phyloP scores from a whole-genome alignment of 2,329 filamentous ascomycete species.

The Elsinoe fawcettii region DNA sequence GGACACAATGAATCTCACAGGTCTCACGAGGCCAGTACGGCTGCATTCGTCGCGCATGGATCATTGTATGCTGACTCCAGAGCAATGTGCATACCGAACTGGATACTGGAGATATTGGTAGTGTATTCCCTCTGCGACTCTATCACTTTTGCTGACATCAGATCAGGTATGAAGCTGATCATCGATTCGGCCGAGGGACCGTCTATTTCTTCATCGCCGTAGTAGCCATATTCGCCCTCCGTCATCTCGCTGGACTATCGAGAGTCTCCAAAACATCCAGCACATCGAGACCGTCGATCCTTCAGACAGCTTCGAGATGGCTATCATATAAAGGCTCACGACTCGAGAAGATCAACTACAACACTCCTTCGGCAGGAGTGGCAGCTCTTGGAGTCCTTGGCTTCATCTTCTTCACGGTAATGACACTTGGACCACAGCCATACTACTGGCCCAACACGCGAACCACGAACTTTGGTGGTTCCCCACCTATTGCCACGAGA shows the following conservation, averaged over 20 bases:
- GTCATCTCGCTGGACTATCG: conserved; percentile 28
- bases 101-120: conserved; percentile 46
- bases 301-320: conserved; percentile 16
- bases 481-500: conserved; percentile 78
- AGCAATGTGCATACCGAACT: conserved; percentile 41
- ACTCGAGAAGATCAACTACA: conserved; percentile 7
- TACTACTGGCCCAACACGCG: conserved; percentile 49
- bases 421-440: conserved; percentile 34
- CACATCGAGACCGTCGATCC: conserved; percentile 9
- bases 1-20: conserved; percentile 21
- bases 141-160: not conserved
- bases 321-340: conserved; percentile 4
- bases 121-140: not conserved
- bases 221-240: conserved; percentile 44
- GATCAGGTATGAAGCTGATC: conserved; percentile 47
- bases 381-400: not conserved
- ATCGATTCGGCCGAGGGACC: conserved; percentile 46
- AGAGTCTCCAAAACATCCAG: not conserved
- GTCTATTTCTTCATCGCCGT: conserved; percentile 45
- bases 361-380: not conserved
- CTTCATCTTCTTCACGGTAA: conserved; percentile 41
- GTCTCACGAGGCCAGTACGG: conserved; percentile 37
- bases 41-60: conserved; percentile 34
- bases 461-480: conserved; percentile 51
- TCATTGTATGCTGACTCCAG: conserved; percentile 28